Evolutionary conservation across 164 flowering plant species (phyloP), one percentile per base, ranked within the genome.

Genomic region (Macadamia integrifolia): DNA sequence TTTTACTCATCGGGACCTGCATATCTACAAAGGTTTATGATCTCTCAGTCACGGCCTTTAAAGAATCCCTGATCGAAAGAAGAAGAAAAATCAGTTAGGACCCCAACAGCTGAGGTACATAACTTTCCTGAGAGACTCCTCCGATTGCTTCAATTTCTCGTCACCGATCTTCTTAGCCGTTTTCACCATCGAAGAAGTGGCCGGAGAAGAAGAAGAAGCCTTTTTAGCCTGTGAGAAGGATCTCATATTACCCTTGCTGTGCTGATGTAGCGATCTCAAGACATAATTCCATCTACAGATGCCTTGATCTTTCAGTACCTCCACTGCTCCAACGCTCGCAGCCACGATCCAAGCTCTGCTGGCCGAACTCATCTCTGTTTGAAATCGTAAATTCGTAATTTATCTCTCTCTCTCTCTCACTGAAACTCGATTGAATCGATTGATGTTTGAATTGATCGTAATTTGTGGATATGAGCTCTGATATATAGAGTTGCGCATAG

Each of bases 251-350:
- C 3, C 14, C 57, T 53, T 53, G 57, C 5, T 17, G 57, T 53
- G 57, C 14, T 53, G 57, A 14, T 53, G 18, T n/a, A 53, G 18
- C 6, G 57, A 14, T 17, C 83, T 77, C 6, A 82, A 2, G 1
- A 66, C 61, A 32, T 76, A 68, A 53, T 80, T 84, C 88, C 84
- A 84, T 42, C 88, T 72, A 69, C 84, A 80, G 30, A 79, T 31
- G 11, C 90, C 90, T 71, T 86, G 86, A 61, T 84, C 86, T 62
- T 86, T 86, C 72, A 86, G 9, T 1, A 75, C 85, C 69, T 82
- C 86, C 48, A 86, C 82, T 0, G 82, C 78, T n/a, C 81, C 90
- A 40, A 82, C 72, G 55, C 78, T 80, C 1, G 85, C 76, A 29
- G 86, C 89, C 58, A 75, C 84, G 1, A 74, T 48, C 84, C 82